These are phyloP conservation scores for Eutreptiella sp. DNA, from an alignment of 208 protist genomes.

Conservation along the genomic window DNA sequence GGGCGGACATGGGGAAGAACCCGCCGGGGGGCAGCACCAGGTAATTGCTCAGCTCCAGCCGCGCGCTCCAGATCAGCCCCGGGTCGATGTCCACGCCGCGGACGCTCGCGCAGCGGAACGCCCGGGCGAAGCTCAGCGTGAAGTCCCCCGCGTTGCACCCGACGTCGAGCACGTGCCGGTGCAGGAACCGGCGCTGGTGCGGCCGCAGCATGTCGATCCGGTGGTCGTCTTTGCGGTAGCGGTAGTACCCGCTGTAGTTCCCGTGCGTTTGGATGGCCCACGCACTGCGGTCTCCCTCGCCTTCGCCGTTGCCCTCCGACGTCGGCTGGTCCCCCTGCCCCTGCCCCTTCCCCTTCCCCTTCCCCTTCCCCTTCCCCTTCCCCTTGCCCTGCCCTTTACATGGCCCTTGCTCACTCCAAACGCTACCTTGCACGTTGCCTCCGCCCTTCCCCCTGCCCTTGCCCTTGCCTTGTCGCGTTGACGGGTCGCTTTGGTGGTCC, in stretches of 20 bases:
- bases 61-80: conserved; percentile 31
- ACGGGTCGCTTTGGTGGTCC: too few relatives aligned
- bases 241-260: conserved; percentile 24
- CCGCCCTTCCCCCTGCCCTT: too few relatives aligned
- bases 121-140: conserved; percentile 36
- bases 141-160: conserved; percentile 46
- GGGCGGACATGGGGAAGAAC: conserved; percentile 6
- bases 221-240: background rate
- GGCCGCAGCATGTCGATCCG: background rate
- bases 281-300: too few relatives aligned
- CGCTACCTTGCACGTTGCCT: too few relatives aligned
- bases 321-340: too few relatives aligned
- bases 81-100: conserved; percentile 43
- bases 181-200: background rate
- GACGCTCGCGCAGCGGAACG: conserved; percentile 14
- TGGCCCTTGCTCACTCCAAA: too few relatives aligned
- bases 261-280: too few relatives aligned
- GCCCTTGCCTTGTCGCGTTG: too few relatives aligned
- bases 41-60: conserved; percentile 9
- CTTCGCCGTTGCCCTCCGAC: too few relatives aligned
- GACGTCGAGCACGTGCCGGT: conserved; percentile 34
- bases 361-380: too few relatives aligned
- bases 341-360: too few relatives aligned
- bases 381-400: too few relatives aligned
- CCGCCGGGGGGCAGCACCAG: background rate